Evolutionary conservation across 2,329 filamentous ascomycete genomes (phyloP).

Genomic region (Beauveria scarabaeidicola): DNA sequence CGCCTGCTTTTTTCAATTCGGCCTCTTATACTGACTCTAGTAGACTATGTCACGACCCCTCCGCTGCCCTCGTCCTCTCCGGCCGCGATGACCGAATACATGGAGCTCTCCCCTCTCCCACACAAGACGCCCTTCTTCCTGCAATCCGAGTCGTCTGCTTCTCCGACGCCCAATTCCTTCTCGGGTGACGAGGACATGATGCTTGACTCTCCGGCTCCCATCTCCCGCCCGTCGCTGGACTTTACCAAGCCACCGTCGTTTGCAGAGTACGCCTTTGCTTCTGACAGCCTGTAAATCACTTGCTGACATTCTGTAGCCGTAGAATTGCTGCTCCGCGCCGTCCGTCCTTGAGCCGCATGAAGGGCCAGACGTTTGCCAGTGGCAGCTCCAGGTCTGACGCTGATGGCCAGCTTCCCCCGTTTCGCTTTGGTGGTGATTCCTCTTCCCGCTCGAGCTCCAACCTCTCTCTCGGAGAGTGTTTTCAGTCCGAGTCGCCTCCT

Average conservation of each 20-base stretch:
- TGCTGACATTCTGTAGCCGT: conserved; percentile 39
- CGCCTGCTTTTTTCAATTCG: neutral
- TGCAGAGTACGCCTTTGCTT: conserved; percentile 41
- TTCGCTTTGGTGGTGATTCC: conserved; percentile 56
- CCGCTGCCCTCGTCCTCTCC: conserved; percentile 79
- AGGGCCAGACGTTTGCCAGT: conserved; percentile 62
- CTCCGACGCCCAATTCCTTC: conserved; percentile 57
- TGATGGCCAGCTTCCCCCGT: conserved; percentile 61
- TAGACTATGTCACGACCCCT: conserved; percentile 73
- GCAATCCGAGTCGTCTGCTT: conserved; percentile 55
- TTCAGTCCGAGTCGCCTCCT: conserved; percentile 64
- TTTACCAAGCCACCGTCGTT: conserved; percentile 35
- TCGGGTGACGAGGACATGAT: conserved; percentile 41
- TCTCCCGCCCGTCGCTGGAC: conserved; percentile 40
- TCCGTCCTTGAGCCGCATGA: conserved; percentile 65
- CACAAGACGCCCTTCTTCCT: conserved; percentile 68
- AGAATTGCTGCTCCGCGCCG: conserved; percentile 61
- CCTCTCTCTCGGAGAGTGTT: conserved; percentile 71
- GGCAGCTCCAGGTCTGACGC: conserved; percentile 51
- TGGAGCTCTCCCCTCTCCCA: conserved; percentile 90
- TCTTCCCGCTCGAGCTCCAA: conserved; percentile 23
- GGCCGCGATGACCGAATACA: conserved; percentile 60
- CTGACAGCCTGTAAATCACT: conserved; percentile 11
- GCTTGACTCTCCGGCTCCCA: conserved; percentile 48
- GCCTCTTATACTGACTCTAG: neutral